These are phyloP conservation scores for Nannochloropsis oceanica DNA, from an alignment of 108 stramenopile species.

Conservation along the genomic window DNA sequence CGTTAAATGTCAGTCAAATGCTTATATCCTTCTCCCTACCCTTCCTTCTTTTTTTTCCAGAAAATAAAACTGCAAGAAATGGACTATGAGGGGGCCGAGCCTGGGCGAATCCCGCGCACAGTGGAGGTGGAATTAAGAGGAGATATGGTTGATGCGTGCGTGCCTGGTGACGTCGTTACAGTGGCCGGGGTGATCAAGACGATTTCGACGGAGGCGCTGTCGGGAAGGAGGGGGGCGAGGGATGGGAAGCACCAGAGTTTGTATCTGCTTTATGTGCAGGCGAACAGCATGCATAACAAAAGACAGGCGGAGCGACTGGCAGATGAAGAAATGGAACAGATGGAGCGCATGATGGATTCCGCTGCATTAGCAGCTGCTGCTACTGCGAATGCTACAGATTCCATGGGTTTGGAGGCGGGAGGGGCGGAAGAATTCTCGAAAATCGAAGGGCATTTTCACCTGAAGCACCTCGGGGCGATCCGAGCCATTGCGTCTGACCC, in stretches of 20 bases:
- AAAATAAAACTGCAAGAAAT: conserved; percentile 76
- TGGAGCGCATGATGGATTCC: neutral
- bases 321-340: neutral
- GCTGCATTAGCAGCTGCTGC: neutral
- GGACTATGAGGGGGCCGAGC: conserved; percentile 52
- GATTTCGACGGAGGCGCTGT: conserved; percentile 64
- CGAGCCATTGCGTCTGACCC: neutral
- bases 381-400: neutral
- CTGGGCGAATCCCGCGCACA: conserved; percentile 23
- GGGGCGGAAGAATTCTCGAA: neutral
- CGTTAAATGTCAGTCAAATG: too few relatives aligned
- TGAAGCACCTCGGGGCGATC: conserved; percentile 15
- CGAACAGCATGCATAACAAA: conserved; percentile 61
- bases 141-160: conserved; percentile 80
- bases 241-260: conserved; percentile 63
- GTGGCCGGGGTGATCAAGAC: conserved; percentile 69
- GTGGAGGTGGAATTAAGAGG: conserved; percentile 60
- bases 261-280: conserved; percentile 70
- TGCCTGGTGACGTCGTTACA: conserved; percentile 75
- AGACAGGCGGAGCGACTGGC: neutral
- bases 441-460: neutral
- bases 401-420: neutral
- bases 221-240: conserved; percentile 54
- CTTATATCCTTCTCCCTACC: too few relatives aligned
- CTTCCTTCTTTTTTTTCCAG: neutral